Conservation (phyloP, 371 early-diverging fungal species). For the Lichtheimia ornata region DNA sequence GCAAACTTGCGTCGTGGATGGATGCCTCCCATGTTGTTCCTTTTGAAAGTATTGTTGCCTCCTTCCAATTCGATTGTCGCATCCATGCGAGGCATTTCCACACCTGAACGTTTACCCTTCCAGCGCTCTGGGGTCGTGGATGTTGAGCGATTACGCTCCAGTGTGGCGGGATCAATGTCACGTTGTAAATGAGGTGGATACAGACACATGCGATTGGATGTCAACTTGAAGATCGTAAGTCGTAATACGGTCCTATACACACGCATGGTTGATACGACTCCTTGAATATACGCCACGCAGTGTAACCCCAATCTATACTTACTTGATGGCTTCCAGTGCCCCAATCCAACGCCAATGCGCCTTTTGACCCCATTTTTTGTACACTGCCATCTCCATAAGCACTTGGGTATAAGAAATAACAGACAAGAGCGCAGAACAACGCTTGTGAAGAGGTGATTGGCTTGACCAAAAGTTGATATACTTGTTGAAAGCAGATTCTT, state of each 20-base stretch:
- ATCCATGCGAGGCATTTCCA: conserved; percentile 32
- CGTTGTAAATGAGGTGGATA: conserved; percentile 70
- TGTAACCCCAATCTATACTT: conserved; percentile 16
- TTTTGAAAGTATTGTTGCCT: background rate
- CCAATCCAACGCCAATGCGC: conserved; percentile 69
- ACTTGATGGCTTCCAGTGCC: conserved; percentile 78
- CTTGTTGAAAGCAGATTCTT: conserved; percentile 76
- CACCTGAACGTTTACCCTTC: conserved; percentile 48
- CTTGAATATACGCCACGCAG: background rate
- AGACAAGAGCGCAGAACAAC: conserved; percentile 66
- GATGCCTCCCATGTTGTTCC: conserved; percentile 3
- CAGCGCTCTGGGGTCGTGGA: conserved; percentile 20
- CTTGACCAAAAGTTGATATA: conserved; percentile 72
- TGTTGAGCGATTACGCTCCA: conserved; percentile 13
- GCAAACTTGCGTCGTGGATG: conserved; percentile 22
- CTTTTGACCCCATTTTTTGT: conserved; percentile 67
- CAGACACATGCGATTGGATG: conserved; percentile 68
- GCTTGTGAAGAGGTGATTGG: conserved; percentile 45
- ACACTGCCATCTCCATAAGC: conserved; percentile 83
- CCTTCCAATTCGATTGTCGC: conserved; percentile 30
- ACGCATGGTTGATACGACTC: background rate
- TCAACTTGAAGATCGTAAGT: conserved; percentile 58
- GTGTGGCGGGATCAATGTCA: conserved; percentile 55
- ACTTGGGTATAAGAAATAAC: conserved; percentile 80
- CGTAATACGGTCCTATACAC: conserved; percentile 58